Base-by-base conservation (phyloP, 345 rosid species). In the Litchi chinensis region DNA sequence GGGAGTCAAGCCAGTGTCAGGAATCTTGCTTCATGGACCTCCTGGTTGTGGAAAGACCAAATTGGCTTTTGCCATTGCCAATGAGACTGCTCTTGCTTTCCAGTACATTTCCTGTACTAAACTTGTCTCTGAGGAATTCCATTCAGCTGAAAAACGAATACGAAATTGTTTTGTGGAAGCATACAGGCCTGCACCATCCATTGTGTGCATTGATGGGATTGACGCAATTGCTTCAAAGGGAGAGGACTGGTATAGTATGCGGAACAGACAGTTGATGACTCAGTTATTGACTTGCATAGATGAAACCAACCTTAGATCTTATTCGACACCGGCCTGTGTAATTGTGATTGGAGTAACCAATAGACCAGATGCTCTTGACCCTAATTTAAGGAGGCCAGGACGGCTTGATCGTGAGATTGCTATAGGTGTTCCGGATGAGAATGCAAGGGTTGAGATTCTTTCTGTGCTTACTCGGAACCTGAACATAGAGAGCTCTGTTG, bases 271-370 rank as follows among this genome's bases (percentile, higher is more conserved):
- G 77, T 93, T 94, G 62, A 97, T 94, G 16, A 93, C 98, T 1
- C 95, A 91, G 52, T 79, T 94, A 75, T 83, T 93, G 93, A 91
- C 95, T 76, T 90, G 98, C 84, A 94, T 94, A 97, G 98, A 94
- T 82, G 91, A 89, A 18, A 87, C 88, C 74, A 79, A 74, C 32
- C 69, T 63, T 11, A 86, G 76, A 60, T 79, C 22, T 48, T 24
- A 83, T 77, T 65, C 86, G 41, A 80, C 50, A 40, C 73, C 85
- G 59, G 86, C 93, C 1, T 82, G 79, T 87, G 98, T 94, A 81
- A 93, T 94, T 57, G 96, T 94, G 60, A 93, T 94, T 82, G 97
- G 93, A 32, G 95, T 97, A 76, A 94, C 98, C 43, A 94, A 93
- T 78, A 89, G 97, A 79, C 95, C 95, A 48, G 93, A 93, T 87